Percentiles rank a stretch among this genome's conserved stretches.
phyloP scores from a whole-genome alignment of 2,329 filamentous ascomycete genomes.

The Gnomoniopsis smithogilvyi region DNA sequence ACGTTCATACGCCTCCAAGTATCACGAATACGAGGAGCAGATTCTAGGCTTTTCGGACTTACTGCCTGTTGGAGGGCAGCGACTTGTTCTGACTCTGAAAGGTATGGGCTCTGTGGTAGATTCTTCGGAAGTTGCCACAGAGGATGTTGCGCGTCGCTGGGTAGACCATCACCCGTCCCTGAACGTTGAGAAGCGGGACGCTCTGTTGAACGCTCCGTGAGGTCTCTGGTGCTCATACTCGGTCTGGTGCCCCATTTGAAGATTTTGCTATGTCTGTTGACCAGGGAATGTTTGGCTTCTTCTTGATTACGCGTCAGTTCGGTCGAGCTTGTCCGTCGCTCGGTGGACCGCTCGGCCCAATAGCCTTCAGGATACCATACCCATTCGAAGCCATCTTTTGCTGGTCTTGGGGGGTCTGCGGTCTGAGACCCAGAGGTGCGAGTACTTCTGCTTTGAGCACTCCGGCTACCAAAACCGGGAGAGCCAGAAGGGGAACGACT shows the following conservation, averaged over 20 bases:
- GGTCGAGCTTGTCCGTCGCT: neutral
- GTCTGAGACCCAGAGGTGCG: slow-evolving; percentile 5
- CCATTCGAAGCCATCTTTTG: slow-evolving; percentile 55
- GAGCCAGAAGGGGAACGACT: slow-evolving; percentile 17
- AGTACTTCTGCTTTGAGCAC: slow-evolving; percentile 4
- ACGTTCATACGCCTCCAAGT: neutral
- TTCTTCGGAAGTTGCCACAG: neutral
- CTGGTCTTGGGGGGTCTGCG: slow-evolving; percentile 53
- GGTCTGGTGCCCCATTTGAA: slow-evolving; percentile 9
- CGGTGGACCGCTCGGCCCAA: slow-evolving; percentile 54
- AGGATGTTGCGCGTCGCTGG: slow-evolving; percentile 2
- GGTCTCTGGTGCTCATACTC: neutral
- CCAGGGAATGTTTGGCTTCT: slow-evolving; percentile 28
- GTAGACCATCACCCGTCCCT: slow-evolving; percentile 17
- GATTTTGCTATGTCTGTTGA: slow-evolving; percentile 32
- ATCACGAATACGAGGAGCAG: neutral
- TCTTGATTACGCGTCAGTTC: neutral
- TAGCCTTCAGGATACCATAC: slow-evolving; percentile 62
- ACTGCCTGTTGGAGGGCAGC: slow-evolving; percentile 39
- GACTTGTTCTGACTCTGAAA: slow-evolving; percentile 47
- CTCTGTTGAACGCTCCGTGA: neutral
- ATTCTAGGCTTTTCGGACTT: slow-evolving; percentile 6
- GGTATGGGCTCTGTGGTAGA: slow-evolving; percentile 38
- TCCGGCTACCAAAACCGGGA: slow-evolving; percentile 2
- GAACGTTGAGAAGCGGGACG: slow-evolving; percentile 10